Evolutionary conservation across 2,329 filamentous ascomycete species (phyloP), one percentile per base, ranked within the genome.

Genomic region (Raffaelea arxii): DNA sequence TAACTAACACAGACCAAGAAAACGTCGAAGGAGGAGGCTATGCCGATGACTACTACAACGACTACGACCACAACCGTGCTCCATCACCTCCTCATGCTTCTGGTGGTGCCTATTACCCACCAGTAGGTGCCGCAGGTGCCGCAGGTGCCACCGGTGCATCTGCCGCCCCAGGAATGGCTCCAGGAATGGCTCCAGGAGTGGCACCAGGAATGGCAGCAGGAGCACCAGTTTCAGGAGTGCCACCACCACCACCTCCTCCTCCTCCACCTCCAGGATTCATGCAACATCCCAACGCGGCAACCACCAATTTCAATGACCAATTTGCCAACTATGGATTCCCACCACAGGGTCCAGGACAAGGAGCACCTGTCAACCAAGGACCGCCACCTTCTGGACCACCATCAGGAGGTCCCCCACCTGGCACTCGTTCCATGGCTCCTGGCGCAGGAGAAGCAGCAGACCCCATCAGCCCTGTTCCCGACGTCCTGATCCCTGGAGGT

Each of bases 31-130:
- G 54, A 68, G 63, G 66, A n/a, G 53, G 54, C 12, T 54, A 56
- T 4, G 57, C 60, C 39, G 60, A 64, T 24, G 55, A 49, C 18
- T 63, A 67, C 51, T 65, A 66, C 47, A 58, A 65, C 36, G 56
- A 62, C 39, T 58, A 61, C 44, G 56, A 58, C 35, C 25, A 38
- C 14, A 43, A 46, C 27, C 39, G 52, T 3, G 65, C 65, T 4
- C 65, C 66, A 5, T 75, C 72, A 3, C 72, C 72, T 1, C 68
- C 70, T 3, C 70, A 65, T 46, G 71, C 71, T 4, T 75, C 72
- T 3, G 72, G 72, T n/a, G 72, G 72, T 12, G 66, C 67, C 16
- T 74, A 66, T 55, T 73, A 70, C 49, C 68, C 67, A 3, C 67
- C 68, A 3, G 42, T 30, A 9, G 11, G 40, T 10, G 23, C 38